Percentiles rank a stretch among this genome's conserved stretches.
Evolutionary conservation across 768 basidiomycete genomes (phyloP).

Genomic region (Rubroboletus pulcherrimus): DNA sequence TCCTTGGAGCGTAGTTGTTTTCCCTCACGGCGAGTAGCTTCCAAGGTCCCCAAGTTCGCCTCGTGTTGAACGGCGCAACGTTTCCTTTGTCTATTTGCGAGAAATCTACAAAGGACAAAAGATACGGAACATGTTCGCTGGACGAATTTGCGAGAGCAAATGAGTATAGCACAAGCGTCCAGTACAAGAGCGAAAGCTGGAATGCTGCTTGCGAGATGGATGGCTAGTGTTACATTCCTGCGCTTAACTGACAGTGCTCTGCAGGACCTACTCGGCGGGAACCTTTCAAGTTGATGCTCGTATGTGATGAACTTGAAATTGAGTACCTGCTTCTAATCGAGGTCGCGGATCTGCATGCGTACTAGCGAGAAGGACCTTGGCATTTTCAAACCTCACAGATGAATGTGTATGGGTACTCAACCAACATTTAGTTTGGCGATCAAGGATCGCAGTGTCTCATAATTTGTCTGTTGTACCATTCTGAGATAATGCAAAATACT

Average conservation of each 20-base stretch:
- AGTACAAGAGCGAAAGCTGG: conserved; percentile 35
- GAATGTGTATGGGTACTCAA: not conserved
- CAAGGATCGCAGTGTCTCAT: not conserved
- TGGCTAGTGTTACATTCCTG: not conserved
- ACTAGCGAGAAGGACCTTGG: not conserved
- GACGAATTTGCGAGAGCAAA: conserved; percentile 33
- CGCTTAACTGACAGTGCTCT: too few relatives aligned
- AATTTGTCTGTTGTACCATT: conserved; percentile 17
- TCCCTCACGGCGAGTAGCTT: conserved; percentile 20
- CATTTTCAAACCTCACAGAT: not conserved
- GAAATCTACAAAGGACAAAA: conserved; percentile 26
- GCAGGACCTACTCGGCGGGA: not conserved
- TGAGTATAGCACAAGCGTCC: conserved; percentile 20
- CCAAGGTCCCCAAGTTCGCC: conserved; percentile 37
- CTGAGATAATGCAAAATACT: conserved; percentile 22
- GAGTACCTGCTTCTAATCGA: not conserved
- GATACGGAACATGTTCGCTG: conserved; percentile 38
- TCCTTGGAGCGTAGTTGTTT: not conserved
- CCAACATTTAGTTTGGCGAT: not conserved
- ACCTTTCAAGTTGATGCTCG: not conserved
- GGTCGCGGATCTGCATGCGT: not conserved
- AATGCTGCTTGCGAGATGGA: conserved; percentile 33
- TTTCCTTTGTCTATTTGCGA: conserved; percentile 37
- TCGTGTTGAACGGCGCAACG: conserved; percentile 40
- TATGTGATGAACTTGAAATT: not conserved